Percentiles rank a stretch among this genome's conserved stretches.
phyloP scores from a whole-genome alignment of 169 alveolate species.

The Plasmodium ovale region DNA sequence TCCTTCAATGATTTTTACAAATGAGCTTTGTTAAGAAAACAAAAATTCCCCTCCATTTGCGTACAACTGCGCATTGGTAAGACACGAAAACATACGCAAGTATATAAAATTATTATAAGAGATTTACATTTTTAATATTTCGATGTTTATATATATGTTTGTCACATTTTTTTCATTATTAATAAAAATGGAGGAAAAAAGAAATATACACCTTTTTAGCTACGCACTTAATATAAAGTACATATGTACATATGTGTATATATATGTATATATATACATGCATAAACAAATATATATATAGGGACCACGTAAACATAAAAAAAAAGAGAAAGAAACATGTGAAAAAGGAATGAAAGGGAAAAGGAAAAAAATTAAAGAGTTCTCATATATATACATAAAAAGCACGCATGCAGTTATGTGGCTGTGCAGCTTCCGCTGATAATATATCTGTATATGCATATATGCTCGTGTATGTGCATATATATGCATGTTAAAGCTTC shows the following conservation, averaged over 20 bases:
- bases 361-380: slow-evolving; percentile 6
- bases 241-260: not conserved
- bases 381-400: not conserved
- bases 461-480: slow-evolving; percentile 1
- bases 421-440: not conserved
- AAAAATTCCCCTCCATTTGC: too few species aligned
- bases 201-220: not conserved
- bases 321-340: slow-evolving; percentile 28
- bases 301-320: slow-evolving; percentile 14
- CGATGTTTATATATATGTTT: not conserved
- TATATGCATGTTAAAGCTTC: not conserved
- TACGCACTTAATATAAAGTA: not conserved
- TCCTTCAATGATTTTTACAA: too few species aligned
- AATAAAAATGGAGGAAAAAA: not conserved
- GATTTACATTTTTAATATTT: too few species aligned
- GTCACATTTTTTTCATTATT: not conserved
- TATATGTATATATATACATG: slow-evolving; percentile 6
- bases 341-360: not conserved
- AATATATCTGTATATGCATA: not conserved
- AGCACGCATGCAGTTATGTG: not conserved
- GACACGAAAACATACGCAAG: too few species aligned
- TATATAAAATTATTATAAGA: too few species aligned
- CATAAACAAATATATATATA: slow-evolving; percentile 1
- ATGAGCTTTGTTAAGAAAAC: too few species aligned
- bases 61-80: too few species aligned